phyloP scores from a whole-genome alignment of 352 stramenopile genomes.

The Sclerospora graminicola region DNA sequence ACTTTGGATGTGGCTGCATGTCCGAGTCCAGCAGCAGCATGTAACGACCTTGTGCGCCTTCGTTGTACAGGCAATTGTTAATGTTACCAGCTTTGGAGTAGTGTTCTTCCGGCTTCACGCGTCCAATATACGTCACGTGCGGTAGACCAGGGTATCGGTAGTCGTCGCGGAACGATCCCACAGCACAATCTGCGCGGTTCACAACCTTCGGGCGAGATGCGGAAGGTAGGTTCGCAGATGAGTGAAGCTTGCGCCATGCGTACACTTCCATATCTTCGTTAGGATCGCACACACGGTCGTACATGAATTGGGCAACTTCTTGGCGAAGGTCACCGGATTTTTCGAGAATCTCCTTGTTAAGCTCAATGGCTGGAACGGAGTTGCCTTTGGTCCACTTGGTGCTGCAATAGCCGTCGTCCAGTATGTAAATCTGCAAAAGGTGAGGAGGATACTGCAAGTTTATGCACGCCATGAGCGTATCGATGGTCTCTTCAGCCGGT shows the following conservation, averaged over 20 bases:
- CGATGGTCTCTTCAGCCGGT: slow-evolving; percentile 75
- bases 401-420: slow-evolving; percentile 79
- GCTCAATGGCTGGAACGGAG: slow-evolving; percentile 47
- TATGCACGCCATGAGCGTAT: slow-evolving; percentile 81
- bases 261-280: slow-evolving; percentile 85
- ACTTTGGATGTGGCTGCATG: slow-evolving; percentile 83
- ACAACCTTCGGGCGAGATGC: slow-evolving; percentile 59
- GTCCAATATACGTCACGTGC: slow-evolving; percentile 67
- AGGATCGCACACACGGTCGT: slow-evolving; percentile 75
- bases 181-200: slow-evolving; percentile 61
- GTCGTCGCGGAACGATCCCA: slow-evolving; percentile 76
- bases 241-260: slow-evolving; percentile 79
- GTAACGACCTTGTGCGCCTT: slow-evolving; percentile 73
- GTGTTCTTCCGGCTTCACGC: slow-evolving; percentile 64
- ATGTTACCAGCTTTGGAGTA: slow-evolving; percentile 86
- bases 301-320: slow-evolving; percentile 85
- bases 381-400: slow-evolving; percentile 78
- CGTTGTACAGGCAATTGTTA: slow-evolving; percentile 86
- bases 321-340: slow-evolving; percentile 70
- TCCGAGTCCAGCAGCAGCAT: slow-evolving; percentile 74
- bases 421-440: slow-evolving; percentile 75
- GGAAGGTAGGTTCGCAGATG: slow-evolving; percentile 70
- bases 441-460: slow-evolving; percentile 84
- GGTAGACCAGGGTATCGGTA: slow-evolving; percentile 77
- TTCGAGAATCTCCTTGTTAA: slow-evolving; percentile 74